Percentiles rank a stretch among this genome's conserved stretches.
Conservation (phyloP, 2,329 filamentous ascomycete species). For the Knufia fluminis region DNA sequence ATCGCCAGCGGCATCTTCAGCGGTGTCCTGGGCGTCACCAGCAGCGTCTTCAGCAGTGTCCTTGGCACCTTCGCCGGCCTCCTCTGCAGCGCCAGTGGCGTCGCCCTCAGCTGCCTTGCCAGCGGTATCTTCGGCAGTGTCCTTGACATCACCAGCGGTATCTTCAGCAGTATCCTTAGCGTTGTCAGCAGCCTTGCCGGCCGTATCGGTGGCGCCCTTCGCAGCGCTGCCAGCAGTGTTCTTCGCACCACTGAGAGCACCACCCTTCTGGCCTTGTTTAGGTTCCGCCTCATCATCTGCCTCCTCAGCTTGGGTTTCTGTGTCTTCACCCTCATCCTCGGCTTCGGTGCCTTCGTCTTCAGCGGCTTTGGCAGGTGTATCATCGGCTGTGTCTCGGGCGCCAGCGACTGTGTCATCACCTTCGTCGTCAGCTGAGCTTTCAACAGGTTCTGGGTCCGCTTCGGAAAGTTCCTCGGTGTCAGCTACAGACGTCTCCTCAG, state of each 20-base stretch:
- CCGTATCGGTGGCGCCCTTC: slow-evolving; percentile 22
- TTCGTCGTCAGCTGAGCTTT: slow-evolving; percentile 19
- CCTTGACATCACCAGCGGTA: slow-evolving; percentile 45
- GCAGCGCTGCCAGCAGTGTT: slow-evolving; percentile 12
- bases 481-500: slow-evolving; percentile 17
- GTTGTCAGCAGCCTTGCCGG: slow-evolving; percentile 40
- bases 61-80: not conserved
- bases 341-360: slow-evolving; percentile 13
- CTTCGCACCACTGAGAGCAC: slow-evolving; percentile 17
- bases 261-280: slow-evolving; percentile 23
- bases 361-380: slow-evolving; percentile 24
- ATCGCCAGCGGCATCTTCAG: slow-evolving; percentile 38
- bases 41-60: slow-evolving; percentile 12
- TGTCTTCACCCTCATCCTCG: slow-evolving; percentile 17
- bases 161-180: slow-evolving; percentile 39
- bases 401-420: slow-evolving; percentile 17
- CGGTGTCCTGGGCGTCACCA: slow-evolving; percentile 14
- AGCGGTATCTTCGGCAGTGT: slow-evolving; percentile 27
- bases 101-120: slow-evolving; percentile 25
- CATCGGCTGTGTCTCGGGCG: slow-evolving; percentile 22
- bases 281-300: slow-evolving; percentile 22
- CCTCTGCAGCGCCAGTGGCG: slow-evolving; percentile 11
- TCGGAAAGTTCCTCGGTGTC: slow-evolving; percentile 22
- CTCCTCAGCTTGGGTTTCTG: slow-evolving; percentile 44
- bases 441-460: slow-evolving; percentile 20